Percentiles rank a stretch among this genome's conserved stretches.
Evolutionary conservation across 1,139 yeast genomes (phyloP).

Genomic region (Blastobotrys serpentis): DNA sequence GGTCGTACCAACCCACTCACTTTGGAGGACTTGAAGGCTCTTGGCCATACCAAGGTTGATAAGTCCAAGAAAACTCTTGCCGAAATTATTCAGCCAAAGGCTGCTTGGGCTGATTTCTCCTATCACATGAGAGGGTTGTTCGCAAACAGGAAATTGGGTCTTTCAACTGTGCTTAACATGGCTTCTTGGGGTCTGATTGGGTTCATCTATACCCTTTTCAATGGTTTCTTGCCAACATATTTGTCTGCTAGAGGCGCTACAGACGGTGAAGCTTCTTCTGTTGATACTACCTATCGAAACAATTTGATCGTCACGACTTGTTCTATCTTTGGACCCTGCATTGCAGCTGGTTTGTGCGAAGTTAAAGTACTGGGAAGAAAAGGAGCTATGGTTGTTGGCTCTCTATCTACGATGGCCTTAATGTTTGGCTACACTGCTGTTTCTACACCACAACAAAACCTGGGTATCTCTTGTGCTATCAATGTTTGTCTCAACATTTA

Average conservation of each 20-base stretch:
- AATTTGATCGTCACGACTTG: conserved; percentile 50
- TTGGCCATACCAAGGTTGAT: conserved; percentile 35
- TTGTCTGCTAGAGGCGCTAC: conserved; percentile 49
- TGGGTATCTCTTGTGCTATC: conserved; percentile 54
- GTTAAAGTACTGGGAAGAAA: conserved; percentile 55
- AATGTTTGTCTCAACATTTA: conserved; percentile 52
- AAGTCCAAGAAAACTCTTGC: conserved; percentile 15
- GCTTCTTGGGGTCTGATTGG: conserved; percentile 54
- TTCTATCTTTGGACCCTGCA: conserved; percentile 56
- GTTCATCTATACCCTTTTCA: conserved; percentile 52
- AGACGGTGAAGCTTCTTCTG: conserved; percentile 39
- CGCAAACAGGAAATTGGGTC: conserved; percentile 41
- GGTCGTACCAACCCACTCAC: conserved; percentile 26
- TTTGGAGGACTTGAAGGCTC: conserved; percentile 44
- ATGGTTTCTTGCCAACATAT: conserved; percentile 51
- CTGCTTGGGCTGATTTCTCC: conserved; percentile 16
- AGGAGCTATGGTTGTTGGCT: conserved; percentile 58
- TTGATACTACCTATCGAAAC: conserved; percentile 49
- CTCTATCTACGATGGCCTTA: conserved; percentile 52
- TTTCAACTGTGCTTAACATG: conserved; percentile 45
- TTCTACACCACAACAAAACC: conserved; percentile 49
- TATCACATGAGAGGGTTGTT: conserved; percentile 38
- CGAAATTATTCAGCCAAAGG: conserved; percentile 18
- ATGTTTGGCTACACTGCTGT: conserved; percentile 60
- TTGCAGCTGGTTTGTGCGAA: conserved; percentile 46